phyloP scores from a whole-genome alignment of 1,139 yeast genomes.

The Suhomyces kunorum region DNA sequence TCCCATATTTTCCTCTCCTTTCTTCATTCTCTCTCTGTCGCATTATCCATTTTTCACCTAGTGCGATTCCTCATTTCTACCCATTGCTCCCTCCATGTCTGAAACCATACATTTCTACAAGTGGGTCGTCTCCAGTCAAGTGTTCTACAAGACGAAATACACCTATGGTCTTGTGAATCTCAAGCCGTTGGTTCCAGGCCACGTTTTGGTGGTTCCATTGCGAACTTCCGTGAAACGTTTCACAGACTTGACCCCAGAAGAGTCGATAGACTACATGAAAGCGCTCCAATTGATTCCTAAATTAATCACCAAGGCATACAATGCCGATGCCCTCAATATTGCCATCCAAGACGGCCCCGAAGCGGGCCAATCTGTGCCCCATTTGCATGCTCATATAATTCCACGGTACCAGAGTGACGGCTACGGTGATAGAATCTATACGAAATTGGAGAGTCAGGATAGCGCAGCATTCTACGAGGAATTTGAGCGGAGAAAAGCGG shows the following conservation, averaged over 20 bases:
- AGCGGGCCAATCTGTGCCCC: slow-evolving; percentile 94
- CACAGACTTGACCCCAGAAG: slow-evolving; percentile 68
- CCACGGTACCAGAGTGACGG: slow-evolving; percentile 72
- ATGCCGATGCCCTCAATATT: slow-evolving; percentile 80
- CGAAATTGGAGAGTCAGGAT: slow-evolving; percentile 51
- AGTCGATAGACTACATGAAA: slow-evolving; percentile 73
- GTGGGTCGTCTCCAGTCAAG: slow-evolving; percentile 65
- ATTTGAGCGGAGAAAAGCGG: slow-evolving; percentile 30
- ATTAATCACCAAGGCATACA: slow-evolving; percentile 62
- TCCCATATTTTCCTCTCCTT: not conserved
- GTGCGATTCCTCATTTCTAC: not conserved
- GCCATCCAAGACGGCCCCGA: slow-evolving; percentile 96
- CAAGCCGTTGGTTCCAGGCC: slow-evolving; percentile 91
- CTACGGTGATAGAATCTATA: slow-evolving; percentile 72
- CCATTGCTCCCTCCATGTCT: not conserved
- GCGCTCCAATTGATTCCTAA: slow-evolving; percentile 72
- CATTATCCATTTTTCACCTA: not conserved
- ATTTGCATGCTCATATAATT: slow-evolving; percentile 87
- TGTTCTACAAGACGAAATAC: slow-evolving; percentile 54
- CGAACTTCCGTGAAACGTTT: slow-evolving; percentile 60
- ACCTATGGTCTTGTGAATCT: slow-evolving; percentile 85
- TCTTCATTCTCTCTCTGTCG: not conserved
- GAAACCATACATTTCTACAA: slow-evolving; percentile 46
- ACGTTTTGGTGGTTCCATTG: slow-evolving; percentile 80
- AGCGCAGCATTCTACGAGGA: slow-evolving; percentile 34